phyloP scores from a whole-genome alignment of 331 rosid species.

The Telfairia occidentalis region DNA sequence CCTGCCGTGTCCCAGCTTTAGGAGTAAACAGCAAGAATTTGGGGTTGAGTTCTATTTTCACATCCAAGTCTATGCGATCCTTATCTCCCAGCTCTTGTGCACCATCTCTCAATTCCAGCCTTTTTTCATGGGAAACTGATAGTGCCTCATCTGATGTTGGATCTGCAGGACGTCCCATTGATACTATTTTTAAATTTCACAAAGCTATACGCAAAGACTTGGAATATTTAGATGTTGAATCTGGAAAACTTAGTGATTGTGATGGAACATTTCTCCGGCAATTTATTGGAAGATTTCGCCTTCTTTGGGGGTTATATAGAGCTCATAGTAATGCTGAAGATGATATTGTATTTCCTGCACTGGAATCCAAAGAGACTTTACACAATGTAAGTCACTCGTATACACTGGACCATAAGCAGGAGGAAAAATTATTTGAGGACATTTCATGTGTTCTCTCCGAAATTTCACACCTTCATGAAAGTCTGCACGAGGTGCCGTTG shows the following conservation, averaged over 20 bases:
- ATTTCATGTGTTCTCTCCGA: constrained; percentile 76
- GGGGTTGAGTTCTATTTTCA: constrained; percentile 62
- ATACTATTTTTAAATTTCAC: constrained; percentile 95
- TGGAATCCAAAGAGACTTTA: constrained; percentile 94
- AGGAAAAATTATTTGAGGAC: constrained; percentile 82
- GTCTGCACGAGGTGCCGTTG: constrained; percentile 30
- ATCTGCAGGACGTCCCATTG: constrained; percentile 82
- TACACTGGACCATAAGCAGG: constrained; percentile 89
- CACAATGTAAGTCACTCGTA: constrained; percentile 97
- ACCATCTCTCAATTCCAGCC: constrained; percentile 90
- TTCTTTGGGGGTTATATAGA: constrained; percentile 95
- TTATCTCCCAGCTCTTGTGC: constrained; percentile 71
- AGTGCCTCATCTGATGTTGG: constrained; percentile 45
- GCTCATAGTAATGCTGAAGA: constrained; percentile 99
- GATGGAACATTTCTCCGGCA: constrained; percentile 64
- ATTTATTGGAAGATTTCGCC: constrained; percentile 89
- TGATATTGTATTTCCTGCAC: constrained; percentile 92
- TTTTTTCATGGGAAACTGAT: constrained; percentile 93
- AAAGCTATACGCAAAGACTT: constrained; percentile 94
- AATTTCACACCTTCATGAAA: constrained; percentile 73
- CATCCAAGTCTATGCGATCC: constrained; percentile 76
- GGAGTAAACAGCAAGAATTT: constrained; percentile 83
- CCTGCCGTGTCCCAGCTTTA: constrained; percentile 89
- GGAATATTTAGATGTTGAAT: constrained; percentile 93
- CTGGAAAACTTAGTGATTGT: constrained; percentile 87